Conservation (phyloP, 75 land plant species). For the Cupressus sempervirens region DNA sequence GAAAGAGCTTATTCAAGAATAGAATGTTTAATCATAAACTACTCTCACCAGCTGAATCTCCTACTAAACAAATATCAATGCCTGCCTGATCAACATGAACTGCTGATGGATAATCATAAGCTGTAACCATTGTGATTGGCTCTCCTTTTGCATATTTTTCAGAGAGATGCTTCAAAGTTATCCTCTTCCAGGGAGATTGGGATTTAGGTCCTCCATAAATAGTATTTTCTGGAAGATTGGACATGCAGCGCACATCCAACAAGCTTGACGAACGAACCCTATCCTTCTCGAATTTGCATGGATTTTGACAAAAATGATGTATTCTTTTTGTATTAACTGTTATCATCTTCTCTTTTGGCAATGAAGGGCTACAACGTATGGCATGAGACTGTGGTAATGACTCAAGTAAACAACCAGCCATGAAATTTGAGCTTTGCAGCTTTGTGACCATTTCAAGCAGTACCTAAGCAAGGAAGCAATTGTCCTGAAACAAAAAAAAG, state of each 20-base stretch:
- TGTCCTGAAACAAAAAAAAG: neutral
- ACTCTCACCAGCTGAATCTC: slow-evolving; percentile 66
- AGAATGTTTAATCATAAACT: neutral
- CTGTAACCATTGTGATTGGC: slow-evolving; percentile 83
- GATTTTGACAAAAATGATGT: neutral
- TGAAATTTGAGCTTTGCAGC: neutral
- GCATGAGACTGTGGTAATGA: neutral
- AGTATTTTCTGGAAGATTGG: slow-evolving; percentile 71
- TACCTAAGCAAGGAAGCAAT: neutral
- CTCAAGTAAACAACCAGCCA: neutral
- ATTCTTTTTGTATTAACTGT: neutral
- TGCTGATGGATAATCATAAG: slow-evolving; percentile 91
- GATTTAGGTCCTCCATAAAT: slow-evolving; percentile 94
- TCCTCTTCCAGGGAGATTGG: slow-evolving; percentile 48
- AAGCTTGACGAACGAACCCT: neutral
- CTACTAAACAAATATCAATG: slow-evolving; percentile 80
- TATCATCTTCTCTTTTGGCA: neutral
- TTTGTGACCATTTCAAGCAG: neutral
- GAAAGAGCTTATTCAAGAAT: neutral
- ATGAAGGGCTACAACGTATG: neutral
- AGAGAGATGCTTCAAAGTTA: slow-evolving; percentile 59
- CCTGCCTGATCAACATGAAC: slow-evolving; percentile 88
- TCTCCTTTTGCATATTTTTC: slow-evolving; percentile 50
- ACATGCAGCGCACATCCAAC: slow-evolving; percentile 26
- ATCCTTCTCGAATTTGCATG: neutral